Percentiles rank a stretch among this genome's conserved stretches.
phyloP scores from a whole-genome alignment of 371 early-diverging fungal genomes.

The Syncephalastrum contaminatum region DNA sequence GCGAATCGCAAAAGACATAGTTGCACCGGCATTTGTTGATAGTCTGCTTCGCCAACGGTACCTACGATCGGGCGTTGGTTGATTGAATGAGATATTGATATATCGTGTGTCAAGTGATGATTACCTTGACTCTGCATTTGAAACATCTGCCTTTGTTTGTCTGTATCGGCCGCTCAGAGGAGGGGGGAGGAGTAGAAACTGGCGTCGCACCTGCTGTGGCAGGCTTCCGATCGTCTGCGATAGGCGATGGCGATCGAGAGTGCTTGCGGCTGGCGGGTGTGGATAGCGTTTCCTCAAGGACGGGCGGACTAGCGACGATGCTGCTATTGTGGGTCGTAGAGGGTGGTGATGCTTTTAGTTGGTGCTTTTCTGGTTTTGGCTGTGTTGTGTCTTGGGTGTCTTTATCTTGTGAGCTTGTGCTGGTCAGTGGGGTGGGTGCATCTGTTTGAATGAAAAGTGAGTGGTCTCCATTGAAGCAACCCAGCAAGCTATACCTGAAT shows the following conservation, averaged over 20 bases:
- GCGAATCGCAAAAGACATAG: slow-evolving; percentile 79
- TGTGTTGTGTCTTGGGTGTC: too few species aligned
- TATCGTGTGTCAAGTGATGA: too few species aligned
- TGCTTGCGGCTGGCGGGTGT: slow-evolving; percentile 21
- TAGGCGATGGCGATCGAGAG: slow-evolving; percentile 33
- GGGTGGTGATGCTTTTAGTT: not conserved
- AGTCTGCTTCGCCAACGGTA: slow-evolving; percentile 80
- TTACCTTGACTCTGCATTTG: slow-evolving; percentile 70
- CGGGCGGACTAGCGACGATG: too few species aligned
- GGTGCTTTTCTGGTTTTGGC: too few species aligned
- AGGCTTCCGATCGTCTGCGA: slow-evolving; percentile 15
- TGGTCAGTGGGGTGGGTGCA: too few species aligned
- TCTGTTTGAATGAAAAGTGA: too few species aligned
- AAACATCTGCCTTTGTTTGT: slow-evolving; percentile 76
- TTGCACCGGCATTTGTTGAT: slow-evolving; percentile 81
- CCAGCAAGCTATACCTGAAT: slow-evolving; percentile 13
- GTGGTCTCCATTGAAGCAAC: too few species aligned
- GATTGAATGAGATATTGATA: too few species aligned
- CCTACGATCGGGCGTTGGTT: slow-evolving; percentile 22
- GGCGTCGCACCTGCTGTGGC: slow-evolving; percentile 8
- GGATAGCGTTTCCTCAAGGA: too few species aligned
- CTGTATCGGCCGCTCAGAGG: slow-evolving; percentile 47
- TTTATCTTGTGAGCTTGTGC: too few species aligned
- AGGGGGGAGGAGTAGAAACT: slow-evolving; percentile 6
- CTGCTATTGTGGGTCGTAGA: not conserved